A percentile compares a stretch with the other conserved stretches of the same genome.
Conservation (phyloP, 441 rosid genomes). For the Erodium moschatum region DNA sequence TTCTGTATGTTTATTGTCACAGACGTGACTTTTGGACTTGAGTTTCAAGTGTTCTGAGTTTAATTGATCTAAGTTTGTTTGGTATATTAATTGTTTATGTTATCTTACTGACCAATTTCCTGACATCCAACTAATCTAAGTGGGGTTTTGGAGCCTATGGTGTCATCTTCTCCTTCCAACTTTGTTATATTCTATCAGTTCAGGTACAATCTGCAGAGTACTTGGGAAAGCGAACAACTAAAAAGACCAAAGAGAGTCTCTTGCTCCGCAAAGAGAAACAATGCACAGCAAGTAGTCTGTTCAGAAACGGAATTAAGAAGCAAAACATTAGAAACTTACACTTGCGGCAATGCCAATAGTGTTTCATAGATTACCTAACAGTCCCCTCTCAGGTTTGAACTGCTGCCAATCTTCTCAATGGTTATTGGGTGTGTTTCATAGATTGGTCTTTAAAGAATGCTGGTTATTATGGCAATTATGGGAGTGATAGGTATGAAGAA, state of each 20-base stretch:
- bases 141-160: not conserved
- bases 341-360: conserved; percentile 18
- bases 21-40: not conserved
- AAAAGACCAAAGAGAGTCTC: conserved; percentile 22
- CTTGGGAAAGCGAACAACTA: conserved; percentile 39
- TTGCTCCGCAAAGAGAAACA: conserved; percentile 17
- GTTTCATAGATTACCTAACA: conserved; percentile 12
- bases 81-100: too few relatives aligned
- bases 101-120: not conserved
- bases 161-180: not conserved
- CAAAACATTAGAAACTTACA: conserved; percentile 22
- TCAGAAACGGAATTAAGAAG: conserved; percentile 56
- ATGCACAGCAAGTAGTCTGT: conserved; percentile 35
- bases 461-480: too few relatives aligned
- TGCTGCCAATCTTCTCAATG: not conserved
- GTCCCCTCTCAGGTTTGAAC: conserved; percentile 5
- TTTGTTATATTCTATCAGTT: conserved; percentile 34
- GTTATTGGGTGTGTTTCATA: not conserved
- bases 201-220: conserved; percentile 53
- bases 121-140: not conserved
- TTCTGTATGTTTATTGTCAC: not conserved
- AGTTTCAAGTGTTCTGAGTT: not conserved
- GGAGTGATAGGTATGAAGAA: too few relatives aligned
- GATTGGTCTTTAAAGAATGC: not conserved
- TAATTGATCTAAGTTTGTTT: too few relatives aligned